Evolutionary conservation across 768 basidiomycete species (phyloP).

Genomic region (Suillus americanus): DNA sequence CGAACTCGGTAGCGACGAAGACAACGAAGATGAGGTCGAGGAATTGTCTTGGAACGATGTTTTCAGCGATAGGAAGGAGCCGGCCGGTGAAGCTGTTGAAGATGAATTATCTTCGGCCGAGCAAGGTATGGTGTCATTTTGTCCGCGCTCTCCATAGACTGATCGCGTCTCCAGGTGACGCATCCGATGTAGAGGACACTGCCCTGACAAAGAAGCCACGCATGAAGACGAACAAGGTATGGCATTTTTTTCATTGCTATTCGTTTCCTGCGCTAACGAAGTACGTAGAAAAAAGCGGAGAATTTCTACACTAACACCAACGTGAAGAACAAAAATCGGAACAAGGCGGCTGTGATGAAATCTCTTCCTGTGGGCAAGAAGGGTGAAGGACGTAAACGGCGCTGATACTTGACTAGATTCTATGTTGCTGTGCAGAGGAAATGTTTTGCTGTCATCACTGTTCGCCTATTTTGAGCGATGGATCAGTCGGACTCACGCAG

Average conservation of each 20-base stretch:
- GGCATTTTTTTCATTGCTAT: conserved; percentile 1
- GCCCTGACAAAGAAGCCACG: conserved; percentile 55
- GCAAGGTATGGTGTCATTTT: conserved; percentile 20
- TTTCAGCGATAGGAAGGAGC: conserved; percentile 55
- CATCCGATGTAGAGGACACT: conserved; percentile 35
- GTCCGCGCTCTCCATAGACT: conserved; percentile 3
- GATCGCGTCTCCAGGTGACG: conserved; percentile 26
- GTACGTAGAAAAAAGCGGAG: conserved; percentile 71
- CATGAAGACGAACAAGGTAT: conserved; percentile 92
- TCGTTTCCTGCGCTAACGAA: conserved; percentile 10
- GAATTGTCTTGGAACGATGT: conserved; percentile 87
- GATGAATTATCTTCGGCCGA: conserved; percentile 11
- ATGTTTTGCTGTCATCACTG: conserved; percentile 9
- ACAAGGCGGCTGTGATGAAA: conserved; percentile 60
- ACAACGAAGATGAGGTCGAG: conserved; percentile 40
- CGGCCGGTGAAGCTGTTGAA: conserved; percentile 16
- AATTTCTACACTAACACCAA: conserved; percentile 89
- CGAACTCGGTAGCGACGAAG: conserved; percentile 42
- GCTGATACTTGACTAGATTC: conserved; percentile 15
- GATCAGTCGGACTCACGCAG: conserved; percentile 12
- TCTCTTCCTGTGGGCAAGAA: conserved; percentile 54
- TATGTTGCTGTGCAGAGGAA: conserved; percentile 6
- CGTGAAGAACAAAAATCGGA: conserved; percentile 84
- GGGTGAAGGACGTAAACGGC: conserved; percentile 40
- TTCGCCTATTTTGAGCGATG: conserved; percentile 5